Percentiles rank a stretch among this genome's conserved stretches.
Evolutionary conservation across 352 stramenopile genomes (phyloP).

Genomic region (Elongisporangium prolatum): DNA sequence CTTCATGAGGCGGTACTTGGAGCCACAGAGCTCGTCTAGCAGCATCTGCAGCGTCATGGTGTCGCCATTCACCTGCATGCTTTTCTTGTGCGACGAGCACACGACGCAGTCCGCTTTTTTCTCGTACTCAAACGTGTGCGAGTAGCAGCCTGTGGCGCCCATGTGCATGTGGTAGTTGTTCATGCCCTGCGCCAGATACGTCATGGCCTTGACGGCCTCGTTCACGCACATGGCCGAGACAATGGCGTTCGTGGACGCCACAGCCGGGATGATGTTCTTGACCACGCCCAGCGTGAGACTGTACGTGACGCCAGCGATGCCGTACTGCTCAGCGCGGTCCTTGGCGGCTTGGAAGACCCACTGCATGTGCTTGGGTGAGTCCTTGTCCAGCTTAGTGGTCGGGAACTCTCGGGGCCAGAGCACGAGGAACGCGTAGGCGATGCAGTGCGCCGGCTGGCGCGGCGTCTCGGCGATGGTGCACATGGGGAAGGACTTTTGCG

Average conservation of each 20-base stretch:
- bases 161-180: slow-evolving; percentile 99
- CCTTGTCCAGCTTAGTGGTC: slow-evolving; percentile 95
- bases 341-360: slow-evolving; percentile 94
- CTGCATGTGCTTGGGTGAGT: slow-evolving; percentile 96
- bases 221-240: slow-evolving; percentile 95
- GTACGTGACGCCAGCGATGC: slow-evolving; percentile 96
- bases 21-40: slow-evolving; percentile 58
- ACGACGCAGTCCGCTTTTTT: slow-evolving; percentile 87
- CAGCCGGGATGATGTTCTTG: slow-evolving; percentile 98
- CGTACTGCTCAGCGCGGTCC: slow-evolving; percentile 90
- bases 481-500: slow-evolving; percentile 94
- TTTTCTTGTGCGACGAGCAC: slow-evolving; percentile 74
- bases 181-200: slow-evolving; percentile 93
- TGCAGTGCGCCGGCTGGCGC: slow-evolving; percentile 95
- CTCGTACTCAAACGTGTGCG: slow-evolving; percentile 96
- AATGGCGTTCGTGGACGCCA: slow-evolving; percentile 96
- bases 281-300: slow-evolving; percentile 96
- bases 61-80: slow-evolving; percentile 42
- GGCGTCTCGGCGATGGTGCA: slow-evolving; percentile 98
- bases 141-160: slow-evolving; percentile 93
- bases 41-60: slow-evolving; percentile 50
- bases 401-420: slow-evolving; percentile 94
- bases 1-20: slow-evolving; percentile 59
- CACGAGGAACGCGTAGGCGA: slow-evolving; percentile 96
- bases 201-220: slow-evolving; percentile 96